Evolutionary conservation across 1,284 basidiomycete species (phyloP).

Genomic region (Ceratobasidium sp.): DNA sequence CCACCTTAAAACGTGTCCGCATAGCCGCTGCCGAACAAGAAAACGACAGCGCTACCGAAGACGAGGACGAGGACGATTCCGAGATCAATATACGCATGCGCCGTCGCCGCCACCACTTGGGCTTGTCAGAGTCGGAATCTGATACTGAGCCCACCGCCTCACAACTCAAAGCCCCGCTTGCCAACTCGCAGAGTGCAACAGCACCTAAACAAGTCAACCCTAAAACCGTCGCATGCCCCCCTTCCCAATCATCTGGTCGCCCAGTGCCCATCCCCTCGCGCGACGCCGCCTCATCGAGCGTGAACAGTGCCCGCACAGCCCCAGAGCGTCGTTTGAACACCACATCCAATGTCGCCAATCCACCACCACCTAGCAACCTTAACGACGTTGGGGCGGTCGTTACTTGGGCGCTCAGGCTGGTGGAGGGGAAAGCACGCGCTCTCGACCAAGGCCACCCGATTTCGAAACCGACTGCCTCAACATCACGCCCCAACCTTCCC

Average conservation of each 20-base stretch:
- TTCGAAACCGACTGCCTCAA: neutral
- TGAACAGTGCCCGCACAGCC: no score
- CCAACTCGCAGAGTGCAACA: no score
- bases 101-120: no score
- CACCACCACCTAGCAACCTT: constrained; percentile 10
- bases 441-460: neutral
- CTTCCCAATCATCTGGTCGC: no score
- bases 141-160: no score
- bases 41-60: neutral
- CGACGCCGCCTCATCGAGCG: no score
- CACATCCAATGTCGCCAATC: neutral
- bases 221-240: no score
- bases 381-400: neutral
- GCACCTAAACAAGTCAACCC: no score
- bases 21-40: neutral
- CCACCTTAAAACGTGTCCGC: neutral
- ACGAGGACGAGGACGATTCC: neutral
- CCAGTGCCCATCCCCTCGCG: no score
- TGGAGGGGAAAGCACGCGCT: neutral
- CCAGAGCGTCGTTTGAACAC: neutral
- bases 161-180: no score
- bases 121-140: no score
- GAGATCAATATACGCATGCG: no score
- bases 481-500: neutral
- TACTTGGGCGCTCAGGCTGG: constrained; percentile 6